Base-by-base conservation (phyloP, 1,139 yeast genomes). In the Diutina pseudorugosa region DNA sequence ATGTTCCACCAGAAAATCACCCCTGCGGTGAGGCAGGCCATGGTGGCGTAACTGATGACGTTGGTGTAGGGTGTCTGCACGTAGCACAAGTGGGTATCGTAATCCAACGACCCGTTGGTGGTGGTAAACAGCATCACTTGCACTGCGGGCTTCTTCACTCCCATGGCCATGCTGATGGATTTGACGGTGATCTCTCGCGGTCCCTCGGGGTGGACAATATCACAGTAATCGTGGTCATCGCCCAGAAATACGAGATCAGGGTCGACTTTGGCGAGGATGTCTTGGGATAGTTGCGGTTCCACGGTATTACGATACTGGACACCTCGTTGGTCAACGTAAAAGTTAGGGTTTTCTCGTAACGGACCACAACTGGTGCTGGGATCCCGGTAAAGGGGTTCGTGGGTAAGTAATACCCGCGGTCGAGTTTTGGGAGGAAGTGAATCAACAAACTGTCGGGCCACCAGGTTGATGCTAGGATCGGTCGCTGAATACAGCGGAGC, bases 151-250 rank as follows among this genome's bases (percentile, higher is more conserved):
- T 65, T 65, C 52, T 64, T 61, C 40, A 77, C 76, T 1, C 83
- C 83, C 83, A 78, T 79, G 25, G 83, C 83, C 81, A 79, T 76
- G 49, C 80, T 75, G 9, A 79, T 73, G 23, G 82, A 76, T 59
- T 79, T 79, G 40, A 79, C 80, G 30, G 81, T 77, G 54, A 78
- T 66, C 58, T 77, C 82, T 36, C 75, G 61, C n/a, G 33, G 44
- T 2, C 36, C 36, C 18, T 23, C n/a, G 14, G 61, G 59, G 61
- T 90, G 96, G 12, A 70, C 67, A 14, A 86, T 78, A 57, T 85
- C 90, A 66, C 98, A 93, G 58, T 89, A 91, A 65, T 93, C 98
- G 67, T 93, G 98, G 64, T 93, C 98, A 63, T 93, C 98, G 1
- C 98, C 98, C 3, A 95, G 83, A 63, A 90, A 87, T 14, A 76